phyloP scores from a whole-genome alignment of 2,329 filamentous ascomycete genomes.

The Diaporthe sp. region DNA sequence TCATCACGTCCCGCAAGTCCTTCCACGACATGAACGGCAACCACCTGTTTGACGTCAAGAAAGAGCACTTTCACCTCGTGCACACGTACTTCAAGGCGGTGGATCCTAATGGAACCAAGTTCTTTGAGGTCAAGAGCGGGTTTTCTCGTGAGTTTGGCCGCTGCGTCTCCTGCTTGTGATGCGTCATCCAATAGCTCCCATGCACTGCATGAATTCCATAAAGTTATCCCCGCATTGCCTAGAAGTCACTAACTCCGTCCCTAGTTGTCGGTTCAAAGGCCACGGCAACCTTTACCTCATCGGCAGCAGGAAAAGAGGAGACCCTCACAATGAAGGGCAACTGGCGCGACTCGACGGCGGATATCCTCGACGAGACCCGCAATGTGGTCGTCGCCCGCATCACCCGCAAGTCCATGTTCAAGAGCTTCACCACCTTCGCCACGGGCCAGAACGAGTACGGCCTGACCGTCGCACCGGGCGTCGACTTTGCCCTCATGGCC shows the following conservation, averaged over 20 bases:
- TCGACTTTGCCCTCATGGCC: slow-evolving; percentile 74
- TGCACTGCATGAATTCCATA: no score
- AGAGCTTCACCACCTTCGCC: slow-evolving; percentile 67
- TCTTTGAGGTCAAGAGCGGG: slow-evolving; percentile 68
- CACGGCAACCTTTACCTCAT: slow-evolving; percentile 64
- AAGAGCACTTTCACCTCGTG: slow-evolving; percentile 61
- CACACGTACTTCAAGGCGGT: slow-evolving; percentile 66
- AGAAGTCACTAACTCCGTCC: neutral
- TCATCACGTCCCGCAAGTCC: slow-evolving; percentile 66
- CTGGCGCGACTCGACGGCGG: slow-evolving; percentile 68
- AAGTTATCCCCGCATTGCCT: no score
- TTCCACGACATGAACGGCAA: slow-evolving; percentile 65
- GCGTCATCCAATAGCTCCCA: neutral
- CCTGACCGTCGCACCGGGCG: slow-evolving; percentile 72
- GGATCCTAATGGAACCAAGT: slow-evolving; percentile 56
- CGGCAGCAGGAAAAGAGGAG: slow-evolving; percentile 58
- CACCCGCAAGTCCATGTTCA: slow-evolving; percentile 64
- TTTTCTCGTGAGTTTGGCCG: slow-evolving; percentile 59
- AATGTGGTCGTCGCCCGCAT: slow-evolving; percentile 69
- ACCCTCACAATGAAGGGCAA: slow-evolving; percentile 71
- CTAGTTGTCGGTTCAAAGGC: slow-evolving; percentile 67
- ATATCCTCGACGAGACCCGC: slow-evolving; percentile 66
- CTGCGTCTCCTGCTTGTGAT: neutral
- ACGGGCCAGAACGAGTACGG: slow-evolving; percentile 75
- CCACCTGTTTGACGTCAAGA: slow-evolving; percentile 70